Percentiles rank a stretch among this genome's conserved stretches.
phyloP scores from a whole-genome alignment of 106 monocot genomes.

The Chionographis japonica region DNA sequence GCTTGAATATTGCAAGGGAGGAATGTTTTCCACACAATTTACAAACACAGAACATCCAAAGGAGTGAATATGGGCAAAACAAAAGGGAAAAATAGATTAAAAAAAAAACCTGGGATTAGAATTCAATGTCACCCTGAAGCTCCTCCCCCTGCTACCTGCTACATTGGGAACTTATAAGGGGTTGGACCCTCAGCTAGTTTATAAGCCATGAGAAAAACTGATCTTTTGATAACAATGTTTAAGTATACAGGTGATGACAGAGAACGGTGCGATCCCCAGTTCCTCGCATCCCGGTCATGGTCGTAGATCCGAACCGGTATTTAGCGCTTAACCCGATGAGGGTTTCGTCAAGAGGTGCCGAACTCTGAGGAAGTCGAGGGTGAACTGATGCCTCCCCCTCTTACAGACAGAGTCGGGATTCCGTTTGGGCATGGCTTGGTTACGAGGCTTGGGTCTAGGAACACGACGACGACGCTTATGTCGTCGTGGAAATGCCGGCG shows the following conservation, averaged over 20 bases:
- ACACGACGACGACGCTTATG: conserved; percentile 58
- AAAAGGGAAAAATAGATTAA: no score
- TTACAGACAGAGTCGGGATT: conserved; percentile 42
- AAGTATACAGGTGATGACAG: neutral
- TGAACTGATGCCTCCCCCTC: conserved; percentile 50
- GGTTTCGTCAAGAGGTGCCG: conserved; percentile 2
- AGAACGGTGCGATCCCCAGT: no score
- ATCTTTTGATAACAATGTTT: conserved; percentile 4
- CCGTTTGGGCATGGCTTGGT: conserved; percentile 33
- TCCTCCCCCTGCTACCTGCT: no score
- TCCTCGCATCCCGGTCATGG: no score
- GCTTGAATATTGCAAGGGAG: neutral
- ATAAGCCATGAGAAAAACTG: no score
- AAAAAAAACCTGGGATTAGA: no score
- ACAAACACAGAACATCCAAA: neutral
- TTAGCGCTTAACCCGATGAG: neutral
- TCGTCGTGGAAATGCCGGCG: conserved; percentile 77
- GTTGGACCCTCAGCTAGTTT: no score
- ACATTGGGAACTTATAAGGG: no score
- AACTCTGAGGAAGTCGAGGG: conserved; percentile 38
- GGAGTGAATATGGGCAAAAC: no score
- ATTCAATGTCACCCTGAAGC: no score
- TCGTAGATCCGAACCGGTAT: no score
- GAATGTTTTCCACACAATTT: neutral
- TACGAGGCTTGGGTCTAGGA: conserved; percentile 43